Evolutionary conservation across 495 filamentous ascomycete genomes (phyloP), one percentile per base, ranked within the genome.

Genomic region (Trichoderma reesei): DNA sequence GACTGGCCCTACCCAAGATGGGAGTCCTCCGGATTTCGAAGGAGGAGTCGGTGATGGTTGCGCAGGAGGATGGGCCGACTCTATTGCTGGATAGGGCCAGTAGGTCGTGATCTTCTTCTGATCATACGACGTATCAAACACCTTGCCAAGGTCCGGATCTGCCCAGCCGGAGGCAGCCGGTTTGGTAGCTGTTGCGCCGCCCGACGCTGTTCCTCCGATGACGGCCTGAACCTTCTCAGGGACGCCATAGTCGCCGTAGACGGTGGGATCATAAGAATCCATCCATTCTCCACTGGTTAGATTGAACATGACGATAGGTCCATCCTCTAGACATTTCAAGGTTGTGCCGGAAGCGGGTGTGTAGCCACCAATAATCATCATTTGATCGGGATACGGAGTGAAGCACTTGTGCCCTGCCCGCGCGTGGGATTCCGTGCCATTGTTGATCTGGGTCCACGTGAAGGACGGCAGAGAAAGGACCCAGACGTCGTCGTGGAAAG

Each of bases 391-490:
- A 65, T 89, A 90, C 1, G 86, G 81, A 71, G 78, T 85, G 41
- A 87, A 74, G 66, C 88, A 90, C 68, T 81, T 78, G 68, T 91
- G 88, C 1, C 80, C 80, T 20, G 78, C 83, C 41, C 88, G 83
- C 11, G 74, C 84, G 63, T 84, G 83, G 11, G 60, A 67, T 3
- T 60, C 51, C 0, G 64, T 74, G 4, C 86, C 83, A 0, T 70
- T 72, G 39, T 80, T 78, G 13, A 86, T 78, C 67, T 84, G 82
- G 41, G 83, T 83, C 90, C 90, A 93, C n/a, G 75, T 83, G 72
- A 93, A 92, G 0, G 88, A 85, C 0, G 90, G 90, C 16, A 92
- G 70, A 0, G 88, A 90, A 34, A 93, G 70, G 13, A 91, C 81
- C 72, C 87, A 91, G 14, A 92, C 85, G 61, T 90, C 85, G 66